A percentile compares a stretch with the other conserved stretches of the same genome.
These are phyloP conservation scores for Cucurbita moschata DNA, from an alignment of 306 rosid genomes.

Conservation along the genomic window DNA sequence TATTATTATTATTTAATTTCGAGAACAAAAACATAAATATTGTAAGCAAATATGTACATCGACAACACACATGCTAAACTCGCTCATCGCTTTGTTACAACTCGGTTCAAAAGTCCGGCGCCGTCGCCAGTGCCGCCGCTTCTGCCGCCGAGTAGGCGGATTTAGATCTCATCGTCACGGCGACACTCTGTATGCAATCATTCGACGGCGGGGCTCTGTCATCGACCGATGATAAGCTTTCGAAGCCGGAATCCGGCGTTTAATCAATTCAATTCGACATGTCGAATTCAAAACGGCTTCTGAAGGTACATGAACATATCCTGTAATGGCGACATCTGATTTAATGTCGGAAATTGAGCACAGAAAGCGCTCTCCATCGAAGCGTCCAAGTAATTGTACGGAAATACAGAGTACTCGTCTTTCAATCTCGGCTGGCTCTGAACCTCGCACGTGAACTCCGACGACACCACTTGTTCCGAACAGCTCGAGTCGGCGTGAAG, in stretches of 20 bases:
- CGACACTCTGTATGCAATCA: constrained; percentile 2
- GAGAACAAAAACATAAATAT: no score
- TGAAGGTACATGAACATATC: constrained; percentile 70
- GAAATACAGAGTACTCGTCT: constrained; percentile 36
- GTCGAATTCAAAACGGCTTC: constrained; percentile 24
- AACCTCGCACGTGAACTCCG: constrained; percentile 77
- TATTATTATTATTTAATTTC: no score
- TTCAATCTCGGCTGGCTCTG: constrained; percentile 85
- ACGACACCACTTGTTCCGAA: constrained; percentile 91
- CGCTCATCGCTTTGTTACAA: background rate
- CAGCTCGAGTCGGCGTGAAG: constrained; percentile 89
- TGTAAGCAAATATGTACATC: background rate
- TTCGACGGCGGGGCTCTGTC: constrained; percentile 46
- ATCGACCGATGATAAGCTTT: constrained; percentile 23
- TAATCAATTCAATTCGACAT: background rate
- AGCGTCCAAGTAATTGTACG: constrained; percentile 49
- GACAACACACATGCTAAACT: background rate
- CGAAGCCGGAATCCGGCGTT: no score
- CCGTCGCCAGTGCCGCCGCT: background rate
- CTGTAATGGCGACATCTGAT: constrained; percentile 78
- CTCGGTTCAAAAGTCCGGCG: background rate
- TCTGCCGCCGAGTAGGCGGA: background rate
- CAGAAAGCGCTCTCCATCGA: constrained; percentile 25
- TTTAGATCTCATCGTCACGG: background rate
- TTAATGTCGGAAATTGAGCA: constrained; percentile 29